phyloP scores from a whole-genome alignment of 2,329 filamentous ascomycete genomes.

The Fonsecaea nubica region DNA sequence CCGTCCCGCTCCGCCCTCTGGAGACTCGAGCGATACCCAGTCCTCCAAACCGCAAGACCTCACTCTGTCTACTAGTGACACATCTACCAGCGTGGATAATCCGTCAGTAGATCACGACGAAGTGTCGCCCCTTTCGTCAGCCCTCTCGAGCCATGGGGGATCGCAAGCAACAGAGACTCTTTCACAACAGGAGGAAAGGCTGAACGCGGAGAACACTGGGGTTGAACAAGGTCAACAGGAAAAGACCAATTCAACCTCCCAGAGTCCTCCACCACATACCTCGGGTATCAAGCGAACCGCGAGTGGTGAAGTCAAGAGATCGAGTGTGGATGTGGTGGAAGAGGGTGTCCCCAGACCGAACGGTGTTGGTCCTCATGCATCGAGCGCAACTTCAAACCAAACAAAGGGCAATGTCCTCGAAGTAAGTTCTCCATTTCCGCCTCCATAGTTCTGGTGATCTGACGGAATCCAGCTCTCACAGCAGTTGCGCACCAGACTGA shows the following conservation, averaged over 20 bases:
- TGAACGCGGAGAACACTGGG: neutral
- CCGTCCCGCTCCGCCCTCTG: constrained; percentile 7
- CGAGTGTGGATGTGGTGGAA: constrained; percentile 32
- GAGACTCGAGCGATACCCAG: constrained; percentile 19
- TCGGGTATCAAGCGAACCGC: constrained; percentile 36
- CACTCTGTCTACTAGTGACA: constrained; percentile 28
- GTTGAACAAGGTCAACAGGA: constrained; percentile 8
- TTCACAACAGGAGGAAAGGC: constrained; percentile 16
- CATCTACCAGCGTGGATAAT: constrained; percentile 17
- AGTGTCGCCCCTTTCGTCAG: constrained; percentile 32
- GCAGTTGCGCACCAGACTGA: constrained; percentile 81
- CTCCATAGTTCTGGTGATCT: constrained; percentile 7
- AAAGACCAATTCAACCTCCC: constrained; percentile 22
- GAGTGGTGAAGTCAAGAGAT: constrained; percentile 35
- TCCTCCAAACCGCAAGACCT: constrained; percentile 21
- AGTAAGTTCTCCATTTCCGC: constrained; percentile 17
- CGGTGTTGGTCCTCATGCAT: constrained; percentile 26
- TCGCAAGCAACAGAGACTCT: constrained; percentile 19
- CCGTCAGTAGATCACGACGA: constrained; percentile 23
- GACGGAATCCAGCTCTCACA: constrained; percentile 67
- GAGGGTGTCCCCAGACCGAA: constrained; percentile 24
- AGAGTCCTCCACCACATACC: constrained; percentile 27
- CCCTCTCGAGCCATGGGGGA: constrained; percentile 29
- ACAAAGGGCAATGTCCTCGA: constrained; percentile 35
- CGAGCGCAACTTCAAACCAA: constrained; percentile 30